These are phyloP conservation scores for Garcia nutans DNA, from an alignment of 345 rosid species.

Conservation along the genomic window DNA sequence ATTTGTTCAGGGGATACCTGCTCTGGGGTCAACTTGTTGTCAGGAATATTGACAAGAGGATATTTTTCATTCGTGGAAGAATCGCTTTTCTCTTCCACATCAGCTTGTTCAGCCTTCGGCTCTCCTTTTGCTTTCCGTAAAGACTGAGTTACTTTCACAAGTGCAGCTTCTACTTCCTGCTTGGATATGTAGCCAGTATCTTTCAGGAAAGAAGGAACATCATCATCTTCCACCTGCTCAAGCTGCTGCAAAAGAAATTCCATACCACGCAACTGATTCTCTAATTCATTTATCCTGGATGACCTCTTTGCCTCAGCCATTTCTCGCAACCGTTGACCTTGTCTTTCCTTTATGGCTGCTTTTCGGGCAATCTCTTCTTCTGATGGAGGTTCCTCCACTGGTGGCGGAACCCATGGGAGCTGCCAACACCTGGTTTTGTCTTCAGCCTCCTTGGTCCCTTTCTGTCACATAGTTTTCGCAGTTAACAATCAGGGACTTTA, in stretches of 20 bases:
- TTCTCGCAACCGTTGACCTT: slow-evolving; percentile 91
- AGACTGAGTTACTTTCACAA: slow-evolving; percentile 57
- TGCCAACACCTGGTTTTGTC: slow-evolving; percentile 90
- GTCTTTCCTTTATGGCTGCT: slow-evolving; percentile 90
- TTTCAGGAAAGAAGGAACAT: slow-evolving; percentile 65
- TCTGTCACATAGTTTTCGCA: slow-evolving; percentile 45
- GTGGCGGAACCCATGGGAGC: slow-evolving; percentile 93
- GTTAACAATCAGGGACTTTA: slow-evolving; percentile 13
- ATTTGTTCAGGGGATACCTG: slow-evolving; percentile 47
- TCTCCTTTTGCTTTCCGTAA: slow-evolving; percentile 88
- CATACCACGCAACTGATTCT: slow-evolving; percentile 75
- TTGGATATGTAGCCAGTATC: slow-evolving; percentile 75
- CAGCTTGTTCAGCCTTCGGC: slow-evolving; percentile 64
- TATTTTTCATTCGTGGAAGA: slow-evolving; percentile 56
- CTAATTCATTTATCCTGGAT: slow-evolving; percentile 77
- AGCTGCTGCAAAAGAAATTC: slow-evolving; percentile 83
- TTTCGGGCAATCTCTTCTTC: slow-evolving; percentile 96
- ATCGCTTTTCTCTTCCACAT: slow-evolving; percentile 70
- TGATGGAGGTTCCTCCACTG: slow-evolving; percentile 86
- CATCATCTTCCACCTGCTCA: slow-evolving; percentile 62
- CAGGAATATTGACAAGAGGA: slow-evolving; percentile 72
- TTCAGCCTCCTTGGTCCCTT: slow-evolving; percentile 82
- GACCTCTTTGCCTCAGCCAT: slow-evolving; percentile 97
- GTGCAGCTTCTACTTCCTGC: slow-evolving; percentile 77
- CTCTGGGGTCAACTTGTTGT: slow-evolving; percentile 71